Evolutionary conservation across 495 filamentous ascomycete species (phyloP), one percentile per base, ranked within the genome.

Genomic region (Talaromyces thailandensis): DNA sequence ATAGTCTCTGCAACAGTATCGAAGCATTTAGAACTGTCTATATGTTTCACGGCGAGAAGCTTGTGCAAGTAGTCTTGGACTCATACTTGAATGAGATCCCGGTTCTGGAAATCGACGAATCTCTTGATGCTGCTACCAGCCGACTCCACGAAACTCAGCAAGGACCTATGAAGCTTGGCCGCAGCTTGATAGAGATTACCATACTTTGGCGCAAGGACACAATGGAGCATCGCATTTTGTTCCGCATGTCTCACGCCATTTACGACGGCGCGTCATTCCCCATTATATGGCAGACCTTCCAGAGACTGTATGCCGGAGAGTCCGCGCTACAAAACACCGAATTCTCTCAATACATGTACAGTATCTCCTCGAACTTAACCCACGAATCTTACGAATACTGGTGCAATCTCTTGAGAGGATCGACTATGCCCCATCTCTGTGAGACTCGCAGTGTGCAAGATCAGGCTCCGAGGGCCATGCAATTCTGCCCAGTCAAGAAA

Each of bases 181-280:
- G 75, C 14, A 73, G 80, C 0, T 84, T 84, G 57, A 68, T 85
- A 18, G 76, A 81, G 55, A 79, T 83, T 65, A 70, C 78, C 26
- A 73, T 81, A 25, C 68, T 84, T 45, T 70, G 70, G n/a, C 68
- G 71, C 35, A 70, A 67, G 16, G 59, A 62, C 5, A 66, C 65
- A 1, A 60, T 70, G 25, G 70, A 35, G 2, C 69, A 77, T 67
- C 75, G 73, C 12, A 79, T 88, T 26, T 62, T 77, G 31, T 72
- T 88, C 62, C 75, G 82, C 7, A 73, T 87, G 2, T 86, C 82
- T 1, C 85, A 88, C 66, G 82, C 84, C 0, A 84, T 86, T 55
- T 88, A 86, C 68, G 85, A 87, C 63, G 84, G 80, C 25, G 76
- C 86, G 6, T 85, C 77, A 61, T 76, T 88, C 1, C 80, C 84